Base-by-base conservation (phyloP, 371 early-diverging fungal genomes). In the Smittium culicis region DNA sequence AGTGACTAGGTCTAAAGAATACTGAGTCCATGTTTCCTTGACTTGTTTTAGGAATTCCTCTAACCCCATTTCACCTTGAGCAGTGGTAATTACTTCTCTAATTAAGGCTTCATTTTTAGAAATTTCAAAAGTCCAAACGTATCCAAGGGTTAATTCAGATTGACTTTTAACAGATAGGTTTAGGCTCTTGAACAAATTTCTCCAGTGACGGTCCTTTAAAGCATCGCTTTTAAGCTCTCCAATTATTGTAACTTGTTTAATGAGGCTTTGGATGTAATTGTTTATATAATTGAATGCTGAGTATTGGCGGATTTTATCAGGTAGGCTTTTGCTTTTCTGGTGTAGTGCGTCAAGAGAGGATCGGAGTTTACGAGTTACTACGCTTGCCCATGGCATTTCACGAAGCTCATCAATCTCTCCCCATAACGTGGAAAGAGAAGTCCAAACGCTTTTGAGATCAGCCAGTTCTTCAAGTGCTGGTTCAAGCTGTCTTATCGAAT, bases 51-150 rank as follows among this genome's bases (percentile, higher is more conserved):
- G 82, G 82, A 93, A 99, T 75, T 94, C 94, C 76, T 99, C 99
- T 54, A 99, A 79, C 1, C 94, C 98, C 95, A 98, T 94, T 81
- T 99, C 99, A 73, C 99, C 99, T 75, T 95, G 93, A 2, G 99
- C 98, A 55, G 86, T 86, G 24, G 86, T 79, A 56, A 98, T 86
- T 29, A 96, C 87, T 33, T 96, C 96, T 54, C 86, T 85, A 29
- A 96, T 81, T 2, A 79, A 73, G 45, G 80, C 73, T 74, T 96
- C 97, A 72, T 94, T 90, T 66, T 88, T 87, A 67, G 81, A 81
- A 67, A 98, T 79, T 73, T 95, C 93, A 66, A 92, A 81, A 73
- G 93, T 92, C 96, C 96, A 98, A 66, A 98, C 78, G 61, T 91
- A 87, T 59, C 97, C 97, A 54, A 98, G 82, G 0, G 96, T 94